These are phyloP conservation scores for Umbelopsis isabellina DNA, from an alignment of 192 early-diverging fungal genomes.

Conservation along the genomic window DNA sequence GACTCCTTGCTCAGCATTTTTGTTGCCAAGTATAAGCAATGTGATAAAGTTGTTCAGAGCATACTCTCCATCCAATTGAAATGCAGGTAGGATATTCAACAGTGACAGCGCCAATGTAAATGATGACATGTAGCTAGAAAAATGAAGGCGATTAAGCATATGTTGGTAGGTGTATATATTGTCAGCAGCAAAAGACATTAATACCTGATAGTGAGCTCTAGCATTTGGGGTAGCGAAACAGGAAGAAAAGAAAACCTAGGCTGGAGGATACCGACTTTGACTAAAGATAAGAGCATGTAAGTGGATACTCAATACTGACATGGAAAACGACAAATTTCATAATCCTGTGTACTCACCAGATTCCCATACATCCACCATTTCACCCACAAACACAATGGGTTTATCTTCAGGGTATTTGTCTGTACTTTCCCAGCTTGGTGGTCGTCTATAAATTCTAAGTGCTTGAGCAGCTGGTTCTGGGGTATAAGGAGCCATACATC, in stretches of 20 bases:
- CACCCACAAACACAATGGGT: conserved; percentile 64
- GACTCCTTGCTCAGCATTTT: neutral
- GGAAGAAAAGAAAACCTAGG: conserved; percentile 62
- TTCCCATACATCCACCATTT: conserved; percentile 74
- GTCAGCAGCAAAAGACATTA: neutral
- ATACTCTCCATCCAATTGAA: conserved; percentile 73
- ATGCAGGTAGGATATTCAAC: conserved; percentile 75
- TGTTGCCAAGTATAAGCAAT: conserved; percentile 12
- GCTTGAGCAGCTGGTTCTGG: conserved; percentile 49
- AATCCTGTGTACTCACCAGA: conserved; percentile 43
- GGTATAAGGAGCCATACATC: conserved; percentile 63
- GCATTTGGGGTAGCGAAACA: conserved; percentile 55
- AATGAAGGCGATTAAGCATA: neutral
- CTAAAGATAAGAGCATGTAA: conserved; percentile 28
- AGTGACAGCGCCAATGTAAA: conserved; percentile 69
- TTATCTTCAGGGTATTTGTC: conserved; percentile 34
- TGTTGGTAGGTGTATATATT: neutral
- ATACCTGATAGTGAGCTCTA: conserved; percentile 61
- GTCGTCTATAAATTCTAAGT: conserved; percentile 56
- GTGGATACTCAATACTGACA: neutral
- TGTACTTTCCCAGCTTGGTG: conserved; percentile 38
- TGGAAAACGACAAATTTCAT: neutral
- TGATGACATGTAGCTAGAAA: conserved; percentile 62
- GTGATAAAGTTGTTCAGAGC: conserved; percentile 44
- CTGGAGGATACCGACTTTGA: conserved; percentile 63